A percentile compares a stretch with the other conserved stretches of the same genome.
These are phyloP conservation scores for Diutina neorugosa DNA, from an alignment of 1,139 yeast species.

Conservation along the genomic window DNA sequence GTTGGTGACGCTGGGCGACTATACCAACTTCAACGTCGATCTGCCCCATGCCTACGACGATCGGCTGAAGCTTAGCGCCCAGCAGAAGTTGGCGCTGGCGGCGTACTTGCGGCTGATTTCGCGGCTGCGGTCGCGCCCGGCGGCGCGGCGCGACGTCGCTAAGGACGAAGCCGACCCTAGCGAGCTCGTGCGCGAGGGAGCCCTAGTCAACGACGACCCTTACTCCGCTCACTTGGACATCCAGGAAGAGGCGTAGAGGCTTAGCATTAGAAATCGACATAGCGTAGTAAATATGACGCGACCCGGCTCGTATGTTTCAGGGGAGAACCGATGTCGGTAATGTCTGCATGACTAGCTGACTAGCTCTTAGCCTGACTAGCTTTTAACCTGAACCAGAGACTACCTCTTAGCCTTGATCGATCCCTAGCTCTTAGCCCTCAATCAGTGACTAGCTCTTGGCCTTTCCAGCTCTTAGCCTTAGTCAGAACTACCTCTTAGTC, in stretches of 20 bases:
- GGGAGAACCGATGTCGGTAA: too few species aligned
- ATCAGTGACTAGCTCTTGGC: too few species aligned
- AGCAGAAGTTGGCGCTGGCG: slow-evolving; percentile 26
- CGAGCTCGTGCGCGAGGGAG: slow-evolving; percentile 32
- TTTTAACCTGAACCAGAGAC: too few species aligned
- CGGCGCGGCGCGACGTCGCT: slow-evolving; percentile 10
- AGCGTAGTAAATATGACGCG: background rate
- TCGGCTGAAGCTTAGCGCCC: slow-evolving; percentile 15
- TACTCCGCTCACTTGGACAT: slow-evolving; percentile 23
- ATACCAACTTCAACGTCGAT: slow-evolving; percentile 36
- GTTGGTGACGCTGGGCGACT: slow-evolving; percentile 37
- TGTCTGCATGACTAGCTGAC: too few species aligned
- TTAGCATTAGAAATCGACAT: background rate
- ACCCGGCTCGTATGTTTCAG: background rate
- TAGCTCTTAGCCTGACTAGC: too few species aligned
- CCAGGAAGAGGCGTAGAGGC: slow-evolving; percentile 15
- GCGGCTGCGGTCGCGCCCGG: slow-evolving; percentile 43
- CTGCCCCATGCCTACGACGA: slow-evolving; percentile 12
- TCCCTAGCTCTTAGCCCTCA: too few species aligned
- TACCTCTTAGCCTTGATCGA: too few species aligned
- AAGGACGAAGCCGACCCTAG: slow-evolving; percentile 32
- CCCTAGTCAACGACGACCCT: slow-evolving; percentile 35
- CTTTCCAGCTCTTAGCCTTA: too few species aligned
- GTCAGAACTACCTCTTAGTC: too few species aligned
- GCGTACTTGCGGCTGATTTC: slow-evolving; percentile 49